Base-by-base conservation (phyloP, 2,329 filamentous ascomycete species). In the Ophiobolus disseminans region DNA sequence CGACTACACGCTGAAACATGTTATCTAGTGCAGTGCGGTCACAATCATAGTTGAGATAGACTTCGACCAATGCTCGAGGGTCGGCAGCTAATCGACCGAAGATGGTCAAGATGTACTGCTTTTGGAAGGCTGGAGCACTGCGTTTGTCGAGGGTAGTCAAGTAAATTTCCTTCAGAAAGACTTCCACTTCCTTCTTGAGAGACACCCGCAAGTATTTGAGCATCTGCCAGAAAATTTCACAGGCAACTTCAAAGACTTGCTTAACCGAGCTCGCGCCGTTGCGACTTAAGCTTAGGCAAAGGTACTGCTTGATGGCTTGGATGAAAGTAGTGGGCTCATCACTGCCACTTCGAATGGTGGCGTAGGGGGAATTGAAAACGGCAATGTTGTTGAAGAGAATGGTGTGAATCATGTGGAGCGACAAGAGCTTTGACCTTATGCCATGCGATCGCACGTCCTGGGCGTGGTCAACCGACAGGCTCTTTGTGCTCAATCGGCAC, bases 161-260 rank as follows among this genome's bases (percentile, higher is more conserved):
- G 68, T 99, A 99, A 22, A 99, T 95, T 69, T 99, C 94, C 70
- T 97, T 97, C 50, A 99, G 76, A 69, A 99, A 97, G 0, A 99
- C 93, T 73, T 97, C 94, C 45, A 99, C 89, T 70, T 99, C 94
- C 83, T 96, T 96, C 86, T 99, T 99, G 75, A 99, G 89, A 55
- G 92, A 88, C 2, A 94, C 88, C 53, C 95, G 86, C 85, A 99
- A 89, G 63, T 91, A 88, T 71, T 95, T 96, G 34, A 97, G 77
- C 87, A 97, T 96, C 48, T 97, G 80, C 91, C 92, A 99, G 72
- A 99, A 99, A 22, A 97, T 96, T 72, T 99, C 94, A 64, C 90
- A 92, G 71, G 90, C 93, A 32, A 97, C 91, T 68, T 97, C 93
- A 66, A 97, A 99, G 0, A 99, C 91, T 58, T 85, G 85, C 56